These are phyloP conservation scores for Nidula niveotomentosa DNA, from an alignment of 1,284 basidiomycete species.

Conservation along the genomic window DNA sequence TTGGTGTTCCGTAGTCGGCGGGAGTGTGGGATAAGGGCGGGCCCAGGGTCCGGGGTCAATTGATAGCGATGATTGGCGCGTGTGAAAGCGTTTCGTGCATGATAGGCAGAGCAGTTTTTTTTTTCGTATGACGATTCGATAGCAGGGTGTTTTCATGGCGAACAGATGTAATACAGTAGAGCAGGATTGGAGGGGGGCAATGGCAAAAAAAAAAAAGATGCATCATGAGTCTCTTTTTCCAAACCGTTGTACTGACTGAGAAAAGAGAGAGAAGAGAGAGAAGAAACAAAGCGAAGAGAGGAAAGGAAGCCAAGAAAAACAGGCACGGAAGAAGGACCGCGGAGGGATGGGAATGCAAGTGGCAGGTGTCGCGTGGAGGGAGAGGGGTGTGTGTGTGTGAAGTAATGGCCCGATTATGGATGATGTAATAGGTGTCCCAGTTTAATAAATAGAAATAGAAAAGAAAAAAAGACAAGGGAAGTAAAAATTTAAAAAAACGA, in stretches of 20 bases:
- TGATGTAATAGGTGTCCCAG: too few species aligned
- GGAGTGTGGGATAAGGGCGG: too few species aligned
- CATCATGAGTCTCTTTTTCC: conserved; percentile 2
- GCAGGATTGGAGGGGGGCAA: not conserved
- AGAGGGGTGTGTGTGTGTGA: too few species aligned
- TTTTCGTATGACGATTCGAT: not conserved
- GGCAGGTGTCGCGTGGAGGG: too few species aligned
- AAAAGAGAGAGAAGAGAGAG: conserved; percentile 9
- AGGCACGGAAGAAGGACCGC: conserved; percentile 2
- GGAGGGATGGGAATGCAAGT: too few species aligned
- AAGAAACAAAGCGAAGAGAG: conserved; percentile 12
- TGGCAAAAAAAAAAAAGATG: conserved; percentile 8
- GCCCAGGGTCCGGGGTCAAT: too few species aligned
- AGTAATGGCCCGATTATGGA: too few species aligned
- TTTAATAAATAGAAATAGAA: conserved; percentile 11
- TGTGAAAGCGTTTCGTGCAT: too few species aligned
- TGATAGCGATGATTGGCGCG: too few species aligned
- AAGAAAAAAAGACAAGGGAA: conserved; percentile 11
- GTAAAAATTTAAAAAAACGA: conserved; percentile 11
- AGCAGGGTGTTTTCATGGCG: not conserved
- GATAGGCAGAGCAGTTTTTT: too few species aligned
- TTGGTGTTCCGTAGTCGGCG: not conserved
- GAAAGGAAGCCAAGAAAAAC: conserved; percentile 7
- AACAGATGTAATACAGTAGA: not conserved
- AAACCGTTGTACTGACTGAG: not conserved